phyloP scores from a whole-genome alignment of 495 filamentous ascomycete species.

The Aspergillus biplanus region DNA sequence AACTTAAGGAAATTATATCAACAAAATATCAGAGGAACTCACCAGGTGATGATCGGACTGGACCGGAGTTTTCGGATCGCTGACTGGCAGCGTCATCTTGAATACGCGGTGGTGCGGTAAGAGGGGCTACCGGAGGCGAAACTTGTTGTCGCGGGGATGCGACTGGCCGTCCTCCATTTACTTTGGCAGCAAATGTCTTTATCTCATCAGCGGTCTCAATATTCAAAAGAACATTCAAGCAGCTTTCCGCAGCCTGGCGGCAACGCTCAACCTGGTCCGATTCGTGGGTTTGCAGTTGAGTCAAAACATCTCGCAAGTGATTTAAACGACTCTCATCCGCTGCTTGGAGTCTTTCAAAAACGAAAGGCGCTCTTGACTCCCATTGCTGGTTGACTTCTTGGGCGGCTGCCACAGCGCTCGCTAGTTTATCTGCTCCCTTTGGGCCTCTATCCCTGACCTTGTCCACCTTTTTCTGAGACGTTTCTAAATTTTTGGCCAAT shows the following conservation, averaged over 20 bases:
- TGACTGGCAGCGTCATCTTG: conserved; percentile 65
- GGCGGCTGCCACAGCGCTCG: conserved; percentile 71
- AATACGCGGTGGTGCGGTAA: conserved; percentile 46
- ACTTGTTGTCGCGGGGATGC: conserved; percentile 22
- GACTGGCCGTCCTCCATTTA: conserved; percentile 38
- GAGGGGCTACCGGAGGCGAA: conserved; percentile 26
- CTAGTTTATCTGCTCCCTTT: conserved; percentile 80
- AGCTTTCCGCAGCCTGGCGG: conserved; percentile 76
- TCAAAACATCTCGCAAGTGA: conserved; percentile 88
- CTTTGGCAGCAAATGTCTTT: conserved; percentile 72
- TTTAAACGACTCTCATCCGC: conserved; percentile 89
- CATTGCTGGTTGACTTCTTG: conserved; percentile 82
- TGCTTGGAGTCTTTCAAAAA: conserved; percentile 93
- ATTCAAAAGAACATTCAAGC: conserved; percentile 83
- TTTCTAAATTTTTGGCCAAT: conserved; percentile 83
- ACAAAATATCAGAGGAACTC: conserved; percentile 19
- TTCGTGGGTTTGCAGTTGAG: conserved; percentile 91
- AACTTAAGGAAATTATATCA: not conserved
- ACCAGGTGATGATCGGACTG: conserved; percentile 53
- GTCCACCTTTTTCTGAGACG: conserved; percentile 82
- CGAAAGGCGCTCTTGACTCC: conserved; percentile 94
- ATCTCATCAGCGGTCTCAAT: conserved; percentile 89
- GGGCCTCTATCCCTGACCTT: conserved; percentile 81
- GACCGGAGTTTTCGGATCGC: conserved; percentile 53
- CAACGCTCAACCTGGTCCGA: conserved; percentile 82